A percentile compares a stretch with the other conserved stretches of the same genome.
Evolutionary conservation across 208 protist species (phyloP).

Genomic region (Leishmania guyanensis): DNA sequence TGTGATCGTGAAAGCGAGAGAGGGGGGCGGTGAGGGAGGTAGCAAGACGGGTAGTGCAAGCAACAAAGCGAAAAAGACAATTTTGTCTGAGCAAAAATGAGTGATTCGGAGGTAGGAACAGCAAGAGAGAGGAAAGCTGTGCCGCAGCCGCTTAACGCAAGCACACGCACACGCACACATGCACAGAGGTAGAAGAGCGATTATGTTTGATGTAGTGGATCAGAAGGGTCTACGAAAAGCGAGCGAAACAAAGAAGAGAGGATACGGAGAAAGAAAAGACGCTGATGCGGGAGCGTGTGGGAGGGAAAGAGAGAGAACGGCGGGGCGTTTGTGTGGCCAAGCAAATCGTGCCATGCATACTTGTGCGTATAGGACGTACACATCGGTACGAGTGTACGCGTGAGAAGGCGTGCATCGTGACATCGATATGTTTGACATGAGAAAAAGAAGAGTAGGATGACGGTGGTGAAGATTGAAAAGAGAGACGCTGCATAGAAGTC

Average conservation of each 20-base stretch:
- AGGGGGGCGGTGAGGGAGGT: not conserved
- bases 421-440: not conserved
- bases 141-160: too few species aligned
- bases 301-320: not conserved
- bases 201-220: not conserved
- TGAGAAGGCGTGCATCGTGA: not conserved
- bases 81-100: too few species aligned
- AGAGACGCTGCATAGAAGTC: not conserved
- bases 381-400: too few species aligned
- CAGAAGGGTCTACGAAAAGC: too few species aligned
- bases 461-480: not conserved
- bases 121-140: too few species aligned
- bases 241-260: too few species aligned
- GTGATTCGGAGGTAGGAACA: too few species aligned
- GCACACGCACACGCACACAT: not conserved
- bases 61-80: too few species aligned
- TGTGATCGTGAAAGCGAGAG: not conserved
- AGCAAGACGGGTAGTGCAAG: too few species aligned
- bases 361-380: not conserved
- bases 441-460: not conserved
- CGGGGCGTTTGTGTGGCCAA: not conserved
- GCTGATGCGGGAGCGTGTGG: not conserved
- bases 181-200: not conserved
- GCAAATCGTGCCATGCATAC: not conserved
- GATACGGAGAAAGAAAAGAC: too few species aligned